Base-by-base conservation (phyloP, 139 green algal species). In the Tetradesmus lagerheimii region DNA sequence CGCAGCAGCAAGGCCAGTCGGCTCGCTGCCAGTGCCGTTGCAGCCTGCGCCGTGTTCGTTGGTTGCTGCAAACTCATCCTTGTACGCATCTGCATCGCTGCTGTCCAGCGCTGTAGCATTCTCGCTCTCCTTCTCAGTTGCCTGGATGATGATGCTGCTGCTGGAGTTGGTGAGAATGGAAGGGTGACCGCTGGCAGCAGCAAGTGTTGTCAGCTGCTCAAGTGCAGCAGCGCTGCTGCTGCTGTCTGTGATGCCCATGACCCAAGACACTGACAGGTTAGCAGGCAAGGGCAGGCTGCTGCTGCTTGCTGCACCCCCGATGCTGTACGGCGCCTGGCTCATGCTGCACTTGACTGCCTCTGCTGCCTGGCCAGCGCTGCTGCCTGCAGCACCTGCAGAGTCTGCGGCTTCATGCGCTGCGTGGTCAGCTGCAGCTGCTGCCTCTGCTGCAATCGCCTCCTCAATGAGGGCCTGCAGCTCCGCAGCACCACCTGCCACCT, bases 11-110 rank as follows among this genome's bases (percentile, higher is more conserved):
- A 71, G 45, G 14, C 43, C 38, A 15, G 15, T 18, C 12, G 12
- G 45, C 25, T 3, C 43, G 57, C 4, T 31, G 64, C 25, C 38
- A 57, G 64, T 66, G 43, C 64, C 45, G 62, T 38, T 34, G 35
- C 31, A 29, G 31, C 25, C 50, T 37, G 80, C 53, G 4, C 27
- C 16, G 15, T 43, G 57, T 18, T 88, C 83, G 66, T 3, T 38
- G 39, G 4, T 15, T 1, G 62, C 23, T 29, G 67, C 53, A 89
- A 84, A 89, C 71, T 89, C 85, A 45, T 89, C 74, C n/a, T 89
- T 84, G 47, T 62, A 89, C 6, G 85, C 85, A 74, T 89, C 74
- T 16, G 39, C 67, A 53, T 89, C 84, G 31, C 53, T 37, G 37
- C 37, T 53, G 16, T 53, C 47, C 16, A 35, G 4, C 14, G 31